Evolutionary conservation across 2,329 filamentous ascomycete genomes (phyloP), one percentile per base, ranked within the genome.

Genomic region (Sporothrix curviconia): DNA sequence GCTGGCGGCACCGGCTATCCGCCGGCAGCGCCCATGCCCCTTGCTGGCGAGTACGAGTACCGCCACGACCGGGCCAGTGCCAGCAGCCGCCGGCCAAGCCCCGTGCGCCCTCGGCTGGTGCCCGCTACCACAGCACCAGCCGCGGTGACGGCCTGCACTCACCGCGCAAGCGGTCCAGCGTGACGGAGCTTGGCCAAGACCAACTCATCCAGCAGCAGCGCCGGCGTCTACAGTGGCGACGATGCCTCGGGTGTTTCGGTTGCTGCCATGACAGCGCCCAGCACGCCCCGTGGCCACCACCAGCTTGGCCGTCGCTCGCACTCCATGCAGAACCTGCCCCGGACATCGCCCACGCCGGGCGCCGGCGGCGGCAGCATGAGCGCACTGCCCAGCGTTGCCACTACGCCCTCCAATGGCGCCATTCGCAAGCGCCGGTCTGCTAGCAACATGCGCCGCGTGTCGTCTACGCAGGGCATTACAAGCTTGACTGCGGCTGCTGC

Each of bases 41-140:
- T n/a, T 53, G 37, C 30, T 28, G 42, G 53, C 53, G 28, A 56
- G 42, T 24, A 49, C 25, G 58, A 60, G 32, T 52, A 50, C 55
- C 61, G 54, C 36, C 56, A 55, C 22, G 64, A 60, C 40, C 61
- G 47, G 42, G 58, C 36, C 58, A 43, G 34, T 40, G 50, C 53
- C 59, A 56, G 32, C 57, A 68, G 72, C 30, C 72, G 73, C n/a
- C n/a, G 32, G 74, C 75, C 12, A 77, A 77, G 53, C 79, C 80
- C 1, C 74, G 76, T 11, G 80, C 79, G 4, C 79, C 78, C 1
- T 81, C 78, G 1, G 78, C 79, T 0, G 79, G 79, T 3, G 77
- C 79, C 15, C 72, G 78, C 19, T 76, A 81, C 63, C 69, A 74
- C 68, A 30, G 72, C 69, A 15, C 68, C 70, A 25, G 68, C 72